Evolutionary conservation across 352 stramenopile species (phyloP).

Genomic region (Phytophthora uliginosa): DNA sequence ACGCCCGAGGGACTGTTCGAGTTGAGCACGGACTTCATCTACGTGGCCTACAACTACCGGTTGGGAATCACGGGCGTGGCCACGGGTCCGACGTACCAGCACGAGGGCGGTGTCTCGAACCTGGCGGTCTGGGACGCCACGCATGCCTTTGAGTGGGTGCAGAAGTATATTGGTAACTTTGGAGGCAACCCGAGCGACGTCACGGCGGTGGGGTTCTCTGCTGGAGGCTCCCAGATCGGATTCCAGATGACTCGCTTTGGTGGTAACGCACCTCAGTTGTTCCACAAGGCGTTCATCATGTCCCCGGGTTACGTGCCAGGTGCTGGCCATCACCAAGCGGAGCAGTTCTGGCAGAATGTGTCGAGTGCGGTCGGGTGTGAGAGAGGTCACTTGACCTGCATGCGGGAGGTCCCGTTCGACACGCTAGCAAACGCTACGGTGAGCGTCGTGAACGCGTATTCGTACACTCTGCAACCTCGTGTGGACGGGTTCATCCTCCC

Average conservation of each 20-base stretch:
- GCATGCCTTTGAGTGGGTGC: conserved; percentile 46
- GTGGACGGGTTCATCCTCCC: conserved; percentile 31
- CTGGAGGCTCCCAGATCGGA: conserved; percentile 30
- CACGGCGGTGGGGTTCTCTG: conserved; percentile 44
- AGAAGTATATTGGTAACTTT: conserved; percentile 40
- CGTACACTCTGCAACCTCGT: conserved; percentile 36
- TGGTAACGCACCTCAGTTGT: conserved; percentile 30
- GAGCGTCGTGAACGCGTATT: conserved; percentile 23
- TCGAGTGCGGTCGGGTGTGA: conserved; percentile 26
- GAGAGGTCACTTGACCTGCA: conserved; percentile 30
- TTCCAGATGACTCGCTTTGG: conserved; percentile 45
- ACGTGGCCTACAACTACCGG: conserved; percentile 52
- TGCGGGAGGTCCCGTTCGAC: conserved; percentile 29
- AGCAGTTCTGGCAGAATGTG: conserved; percentile 44
- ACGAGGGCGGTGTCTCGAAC: conserved; percentile 39
- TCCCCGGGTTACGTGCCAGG: conserved; percentile 29
- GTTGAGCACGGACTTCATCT: conserved; percentile 40
- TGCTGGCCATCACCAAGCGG: conserved; percentile 31
- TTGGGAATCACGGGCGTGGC: conserved; percentile 38
- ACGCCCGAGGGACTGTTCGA: conserved; percentile 39
- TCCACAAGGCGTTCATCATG: conserved; percentile 43
- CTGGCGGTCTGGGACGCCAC: conserved; percentile 37
- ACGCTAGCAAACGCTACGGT: conserved; percentile 16
- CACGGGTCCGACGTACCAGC: conserved; percentile 33
- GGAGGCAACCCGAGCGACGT: conserved; percentile 49